Evolutionary conservation across 768 basidiomycete genomes (phyloP).

Genomic region (Leccinellum albellum): DNA sequence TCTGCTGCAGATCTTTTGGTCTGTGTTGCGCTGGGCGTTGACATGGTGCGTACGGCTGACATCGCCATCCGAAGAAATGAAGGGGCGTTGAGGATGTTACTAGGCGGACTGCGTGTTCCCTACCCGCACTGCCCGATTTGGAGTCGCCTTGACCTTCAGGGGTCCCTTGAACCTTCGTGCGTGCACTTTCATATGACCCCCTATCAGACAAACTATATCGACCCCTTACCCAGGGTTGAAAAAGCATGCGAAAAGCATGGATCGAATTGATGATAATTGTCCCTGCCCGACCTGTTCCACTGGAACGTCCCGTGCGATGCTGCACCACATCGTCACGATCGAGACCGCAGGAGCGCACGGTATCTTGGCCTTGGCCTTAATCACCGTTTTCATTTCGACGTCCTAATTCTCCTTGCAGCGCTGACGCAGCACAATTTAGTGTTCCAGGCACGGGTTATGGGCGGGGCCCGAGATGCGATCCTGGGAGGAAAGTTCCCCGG

Average conservation of each 20-base stretch:
- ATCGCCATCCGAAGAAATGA: neutral
- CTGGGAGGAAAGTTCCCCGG: slow-evolving; percentile 72
- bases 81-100: neutral
- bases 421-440: slow-evolving; percentile 80
- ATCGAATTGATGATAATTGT: slow-evolving; percentile 70
- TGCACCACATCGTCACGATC: slow-evolving; percentile 72
- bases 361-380: slow-evolving; percentile 30
- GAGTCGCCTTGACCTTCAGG: slow-evolving; percentile 77
- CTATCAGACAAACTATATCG: neutral
- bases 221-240: slow-evolving; percentile 39
- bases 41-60: slow-evolving; percentile 59
- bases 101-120: slow-evolving; percentile 94
- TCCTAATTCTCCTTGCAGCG: slow-evolving; percentile 39
- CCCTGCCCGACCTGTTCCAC: slow-evolving; percentile 82
- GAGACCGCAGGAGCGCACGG: slow-evolving; percentile 88
- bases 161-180: slow-evolving; percentile 83
- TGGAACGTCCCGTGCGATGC: slow-evolving; percentile 64
- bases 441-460: slow-evolving; percentile 87
- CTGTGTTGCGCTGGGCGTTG: slow-evolving; percentile 87
- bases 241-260: slow-evolving; percentile 67
- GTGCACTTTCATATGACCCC: neutral
- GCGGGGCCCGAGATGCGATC: slow-evolving; percentile 79
- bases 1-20: slow-evolving; percentile 68
- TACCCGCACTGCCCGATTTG: slow-evolving; percentile 88
- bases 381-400: slow-evolving; percentile 16